Evolutionary conservation across 106 monocot genomes (phyloP), one percentile per base, ranked within the genome.

Genomic region (Acorus calamus): DNA sequence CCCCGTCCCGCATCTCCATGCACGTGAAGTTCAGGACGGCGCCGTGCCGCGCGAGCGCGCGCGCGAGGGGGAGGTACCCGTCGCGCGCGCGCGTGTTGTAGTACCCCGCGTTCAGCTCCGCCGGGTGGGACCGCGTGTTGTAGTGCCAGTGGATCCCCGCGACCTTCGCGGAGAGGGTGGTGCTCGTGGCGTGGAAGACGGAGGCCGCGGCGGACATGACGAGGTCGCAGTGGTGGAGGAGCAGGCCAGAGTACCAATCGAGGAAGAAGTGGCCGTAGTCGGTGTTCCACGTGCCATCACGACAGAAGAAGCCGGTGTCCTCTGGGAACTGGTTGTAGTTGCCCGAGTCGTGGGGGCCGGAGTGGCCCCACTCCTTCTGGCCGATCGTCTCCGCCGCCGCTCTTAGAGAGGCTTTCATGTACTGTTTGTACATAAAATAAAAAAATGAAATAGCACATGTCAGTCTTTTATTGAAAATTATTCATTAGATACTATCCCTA

Each of bases 101-200:
- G 67, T 94, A 94, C 2, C 94, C 94, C 1, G 86, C 84, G 0
- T 86, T 89, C 7, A 94, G 81, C 59, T 94, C 89, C 2, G 94
- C 77, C 0, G 94, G 74, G 42, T 89, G 94, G 14, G 94, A 86
- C 14, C 79, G 73, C 2, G 81, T 84, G 4, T 63, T n/a, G 67
- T 86, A 94, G 65, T 94, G 94, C 94, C 94, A 94, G 73, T 94
- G 84, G 63, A 94, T 84, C 9, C 86, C 89, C 0, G 86, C 94
- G 0, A 94, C 78, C 55, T 92, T 87, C 2, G 56, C 92, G 0
- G 87, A 92, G 5, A 92, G 58, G 49, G 67, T 77, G 42, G 63
- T 77, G 0, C 79, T 79, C 5, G 84, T 79, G 61, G 72, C 78
- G 7, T 62, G 61, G 78, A 87, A 92, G 3, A 82, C 69, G 7